Evolutionary conservation across 1,284 basidiomycete genomes (phyloP), one percentile per base, ranked within the genome.

Genomic region (Phylloboletellus chloephorus): DNA sequence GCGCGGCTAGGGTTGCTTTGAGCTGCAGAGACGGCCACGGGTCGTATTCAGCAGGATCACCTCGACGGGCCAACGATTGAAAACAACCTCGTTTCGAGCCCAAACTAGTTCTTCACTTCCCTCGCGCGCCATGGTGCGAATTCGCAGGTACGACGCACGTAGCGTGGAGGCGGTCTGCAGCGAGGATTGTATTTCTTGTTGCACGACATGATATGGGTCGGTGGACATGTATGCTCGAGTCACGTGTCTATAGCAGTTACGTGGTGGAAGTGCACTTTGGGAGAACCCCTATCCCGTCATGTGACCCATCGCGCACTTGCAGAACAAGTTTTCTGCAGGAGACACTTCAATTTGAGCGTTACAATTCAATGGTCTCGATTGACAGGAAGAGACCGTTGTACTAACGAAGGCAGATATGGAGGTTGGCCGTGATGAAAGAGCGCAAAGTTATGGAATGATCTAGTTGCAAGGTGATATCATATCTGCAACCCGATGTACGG

Each of bases 171-270:
- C 82, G 7, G 77, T 71, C 54, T 85, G 80, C 24, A 88, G 63
- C 13, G 84, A 82, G 15, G 67, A 66, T 49, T 87, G 81, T 21
- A 89, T 77, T 61, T 89, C 86, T 50, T 76, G 74, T 54, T 88
- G 82, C 3, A 88, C 85, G 25, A 74, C 81, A 68, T 88, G 79
- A 57, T 88, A 89, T 37, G 86, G 86, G 66, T 89, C 87, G 13
- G 71, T 66, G n/a, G 82, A 80, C 82, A 85, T 84, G 47, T 31
- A 48, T 34, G 13, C 13, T 30, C 9, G 23, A 16, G 15, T 19
- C 19, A 12, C 13, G 11, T 29, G 10, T 20, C 21, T 10, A 10
- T 26, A 9, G n/a, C n/a, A n/a, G n/a, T n/a, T n/a, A n/a, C n/a
- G n/a, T n/a, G n/a, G n/a, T n/a, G n/a, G n/a, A n/a, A n/a, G n/a